Evolutionary conservation across 2,329 filamentous ascomycete species (phyloP), one percentile per base, ranked within the genome.

Genomic region (Thelonectria rubi): DNA sequence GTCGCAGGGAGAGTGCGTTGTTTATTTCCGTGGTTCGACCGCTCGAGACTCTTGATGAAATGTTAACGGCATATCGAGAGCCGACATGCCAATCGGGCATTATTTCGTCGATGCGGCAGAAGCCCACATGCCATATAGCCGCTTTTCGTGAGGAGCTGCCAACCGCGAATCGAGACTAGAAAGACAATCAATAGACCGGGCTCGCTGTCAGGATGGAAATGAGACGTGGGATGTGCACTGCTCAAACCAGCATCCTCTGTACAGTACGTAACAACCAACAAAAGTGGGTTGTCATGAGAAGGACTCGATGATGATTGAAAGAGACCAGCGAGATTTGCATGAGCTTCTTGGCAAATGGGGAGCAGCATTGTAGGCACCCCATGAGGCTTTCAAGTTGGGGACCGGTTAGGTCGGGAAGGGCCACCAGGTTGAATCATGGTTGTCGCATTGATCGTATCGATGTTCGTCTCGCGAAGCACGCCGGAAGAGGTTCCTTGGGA

Each of bases 361-460:
- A 20, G 12, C 15, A 34, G 20, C 20, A 40, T 32, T 15, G 18
- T 30, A 54, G 18, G 17, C 8, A n/a, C n/a, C 39, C 9, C 5
- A 26, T 12, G 37, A n/a, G 34, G 54, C 45, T 20, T 20, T 43
- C 12, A 34, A 26, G 24, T 18, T 49, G 46, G 32, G 40, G 30
- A 39, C 43, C 32, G 37, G 45, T 3, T 17, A 21, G 20, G 30
- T 17, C 21, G 24, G 39, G 39, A 32, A 37, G 15, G 12, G 32
- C 5, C 43, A 15, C 14, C 2, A 21, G 26, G 42, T 14, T 57
- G 39, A 15, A 40, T 7, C 6, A 37, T 46, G 40, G 39, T 20
- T 34, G 50, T 56, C 58, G 58, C 53, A 61, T 61, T 52, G 12
- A 32, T 53, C 58, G 58, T 57, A 61, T 52, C 24, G 30, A 30